Conservation (phyloP, 75 land plant species). For the Picea glauca region DNA sequence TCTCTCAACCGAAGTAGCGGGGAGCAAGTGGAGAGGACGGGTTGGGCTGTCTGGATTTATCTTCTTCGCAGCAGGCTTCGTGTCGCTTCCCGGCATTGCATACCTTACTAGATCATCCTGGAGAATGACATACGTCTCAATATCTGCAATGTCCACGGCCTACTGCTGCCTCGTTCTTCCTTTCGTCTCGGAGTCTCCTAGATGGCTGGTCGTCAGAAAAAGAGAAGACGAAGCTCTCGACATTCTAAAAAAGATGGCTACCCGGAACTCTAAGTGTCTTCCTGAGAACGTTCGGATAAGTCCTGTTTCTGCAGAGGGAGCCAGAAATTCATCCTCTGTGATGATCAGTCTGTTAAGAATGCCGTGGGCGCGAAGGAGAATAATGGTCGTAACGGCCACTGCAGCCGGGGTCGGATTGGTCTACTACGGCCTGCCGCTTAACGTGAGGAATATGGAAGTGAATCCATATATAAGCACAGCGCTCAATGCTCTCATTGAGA, state of each 20-base stretch:
- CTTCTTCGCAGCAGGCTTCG: slow-evolving; percentile 47
- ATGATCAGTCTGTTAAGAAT: slow-evolving; percentile 16
- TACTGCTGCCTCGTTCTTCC: too few species aligned
- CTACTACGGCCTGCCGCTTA: too few species aligned
- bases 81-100: slow-evolving; percentile 36
- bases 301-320: background rate
- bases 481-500: slow-evolving; percentile 39
- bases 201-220: slow-evolving; percentile 12
- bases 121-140: slow-evolving; percentile 28
- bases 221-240: slow-evolving; percentile 4
- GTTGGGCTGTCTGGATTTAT: slow-evolving; percentile 41
- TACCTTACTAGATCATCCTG: slow-evolving; percentile 28
- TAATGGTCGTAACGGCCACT: slow-evolving; percentile 22
- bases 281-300: slow-evolving; percentile 16
- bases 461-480: slow-evolving; percentile 27
- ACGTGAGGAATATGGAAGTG: too few species aligned
- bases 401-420: slow-evolving; percentile 23
- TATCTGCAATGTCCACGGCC: background rate
- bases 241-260: slow-evolving; percentile 8
- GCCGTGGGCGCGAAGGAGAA: slow-evolving; percentile 23
- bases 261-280: slow-evolving; percentile 21
- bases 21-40: slow-evolving; percentile 20
- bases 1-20: too few species aligned
- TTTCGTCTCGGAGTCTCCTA: too few species aligned
- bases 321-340: too few species aligned